phyloP scores from a whole-genome alignment of 2,329 filamentous ascomycete genomes.

The Xylariomycetidae sp. region DNA sequence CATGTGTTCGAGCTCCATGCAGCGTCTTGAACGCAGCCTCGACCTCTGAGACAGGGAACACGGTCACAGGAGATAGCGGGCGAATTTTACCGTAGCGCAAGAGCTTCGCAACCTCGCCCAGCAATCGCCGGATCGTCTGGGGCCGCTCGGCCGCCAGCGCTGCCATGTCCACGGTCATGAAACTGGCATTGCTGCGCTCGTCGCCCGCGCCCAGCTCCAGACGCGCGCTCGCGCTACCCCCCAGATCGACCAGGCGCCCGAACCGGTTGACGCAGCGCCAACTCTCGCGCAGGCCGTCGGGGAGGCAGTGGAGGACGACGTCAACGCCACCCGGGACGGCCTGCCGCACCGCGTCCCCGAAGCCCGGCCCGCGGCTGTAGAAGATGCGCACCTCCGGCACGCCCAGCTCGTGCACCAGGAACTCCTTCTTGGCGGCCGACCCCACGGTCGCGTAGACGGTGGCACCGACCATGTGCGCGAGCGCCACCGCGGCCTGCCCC shows the following conservation, averaged over 20 bases:
- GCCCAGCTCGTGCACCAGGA: constrained; percentile 21
- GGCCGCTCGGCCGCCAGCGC: constrained; percentile 31
- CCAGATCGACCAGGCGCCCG: constrained; percentile 24
- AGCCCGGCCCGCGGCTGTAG: constrained; percentile 21
- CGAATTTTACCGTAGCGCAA: constrained; percentile 23
- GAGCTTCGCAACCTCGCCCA: constrained; percentile 22
- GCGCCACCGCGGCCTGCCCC: constrained; percentile 23
- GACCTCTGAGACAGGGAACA: constrained; percentile 29
- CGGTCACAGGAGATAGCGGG: constrained; percentile 28
- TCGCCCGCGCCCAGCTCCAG: constrained; percentile 46
- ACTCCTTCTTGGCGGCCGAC: constrained; percentile 21
- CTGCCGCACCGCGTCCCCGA: constrained; percentile 18
- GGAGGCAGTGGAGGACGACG: constrained; percentile 22
- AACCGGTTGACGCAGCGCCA: constrained; percentile 26
- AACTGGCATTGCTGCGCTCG: constrained; percentile 39
- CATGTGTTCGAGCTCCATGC: constrained; percentile 33
- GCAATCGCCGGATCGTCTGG: constrained; percentile 19
- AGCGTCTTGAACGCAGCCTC: constrained; percentile 37
- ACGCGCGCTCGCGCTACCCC: constrained; percentile 22
- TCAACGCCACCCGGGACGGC: constrained; percentile 21
- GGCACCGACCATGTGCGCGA: constrained; percentile 24
- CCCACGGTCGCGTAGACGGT: constrained; percentile 23
- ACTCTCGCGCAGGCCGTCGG: constrained; percentile 22
- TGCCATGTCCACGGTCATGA: constrained; percentile 40
- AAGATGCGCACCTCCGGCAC: constrained; percentile 22